Conservation (phyloP, 441 rosid genomes). For the Metrosideros polymorpha region DNA sequence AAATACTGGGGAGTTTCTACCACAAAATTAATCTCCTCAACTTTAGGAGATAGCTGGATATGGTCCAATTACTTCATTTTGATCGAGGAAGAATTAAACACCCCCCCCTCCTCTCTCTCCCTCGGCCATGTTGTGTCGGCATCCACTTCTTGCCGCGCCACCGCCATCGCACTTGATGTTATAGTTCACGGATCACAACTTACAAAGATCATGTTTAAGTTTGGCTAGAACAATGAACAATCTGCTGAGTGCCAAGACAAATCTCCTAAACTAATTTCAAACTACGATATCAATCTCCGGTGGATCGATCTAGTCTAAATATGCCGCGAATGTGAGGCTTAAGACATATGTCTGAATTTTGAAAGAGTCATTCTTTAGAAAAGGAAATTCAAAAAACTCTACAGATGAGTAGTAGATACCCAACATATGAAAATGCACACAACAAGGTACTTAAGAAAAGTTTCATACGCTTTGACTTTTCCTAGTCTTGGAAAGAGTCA, state of each 20-base stretch:
- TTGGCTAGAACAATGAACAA: not conserved
- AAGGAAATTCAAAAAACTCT: not conserved
- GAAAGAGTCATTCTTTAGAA: not conserved
- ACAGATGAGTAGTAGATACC: fast-evolving
- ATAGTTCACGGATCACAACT: not conserved
- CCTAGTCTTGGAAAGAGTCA: not conserved
- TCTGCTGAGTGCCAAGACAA: not conserved
- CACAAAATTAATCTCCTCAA: not conserved
- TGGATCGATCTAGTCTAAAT: not conserved
- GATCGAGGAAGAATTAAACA: not conserved
- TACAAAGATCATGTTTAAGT: not conserved
- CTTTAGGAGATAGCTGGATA: not conserved
- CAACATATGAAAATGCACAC: too few relatives aligned
- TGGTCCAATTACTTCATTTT: not conserved
- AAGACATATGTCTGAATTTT: not conserved
- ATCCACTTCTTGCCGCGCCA: not conserved
- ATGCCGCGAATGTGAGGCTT: not conserved
- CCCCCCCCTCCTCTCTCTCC: not conserved
- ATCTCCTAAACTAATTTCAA: not conserved
- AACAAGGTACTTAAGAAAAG: not conserved
- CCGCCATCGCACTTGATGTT: not conserved
- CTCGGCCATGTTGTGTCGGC: not conserved
- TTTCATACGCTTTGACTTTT: not conserved
- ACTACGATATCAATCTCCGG: not conserved
- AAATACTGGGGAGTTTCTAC: not conserved